Conservation (phyloP, 805 yeast species). For the Diddensiella transvaalensis region DNA sequence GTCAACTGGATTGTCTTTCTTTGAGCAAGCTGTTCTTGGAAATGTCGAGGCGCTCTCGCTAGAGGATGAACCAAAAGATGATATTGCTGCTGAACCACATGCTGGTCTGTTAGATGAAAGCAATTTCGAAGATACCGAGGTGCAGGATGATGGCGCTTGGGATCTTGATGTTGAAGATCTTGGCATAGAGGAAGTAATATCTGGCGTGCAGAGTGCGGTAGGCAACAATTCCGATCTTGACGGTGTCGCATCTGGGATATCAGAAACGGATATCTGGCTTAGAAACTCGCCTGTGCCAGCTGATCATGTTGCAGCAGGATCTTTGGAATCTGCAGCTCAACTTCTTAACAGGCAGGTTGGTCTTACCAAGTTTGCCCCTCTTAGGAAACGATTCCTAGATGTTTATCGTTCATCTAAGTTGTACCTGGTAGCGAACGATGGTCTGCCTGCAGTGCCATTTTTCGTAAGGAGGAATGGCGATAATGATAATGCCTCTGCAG, state of each 20-base stretch:
- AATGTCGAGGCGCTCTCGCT: slow-evolving; percentile 63
- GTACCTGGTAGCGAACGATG: slow-evolving; percentile 68
- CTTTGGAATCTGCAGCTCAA: slow-evolving; percentile 93
- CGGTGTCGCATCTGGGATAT: slow-evolving; percentile 30
- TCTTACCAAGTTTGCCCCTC: slow-evolving; percentile 79
- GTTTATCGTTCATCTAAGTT: slow-evolving; percentile 79
- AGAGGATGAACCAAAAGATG: slow-evolving; percentile 39
- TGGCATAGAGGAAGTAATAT: slow-evolving; percentile 37
- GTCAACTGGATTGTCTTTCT: slow-evolving; percentile 67
- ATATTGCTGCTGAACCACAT: slow-evolving; percentile 23
- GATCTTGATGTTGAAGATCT: slow-evolving; percentile 68
- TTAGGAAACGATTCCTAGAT: slow-evolving; percentile 76
- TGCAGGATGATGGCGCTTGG: slow-evolving; percentile 65
- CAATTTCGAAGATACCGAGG: slow-evolving; percentile 28
- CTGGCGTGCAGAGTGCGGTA: slow-evolving; percentile 25
- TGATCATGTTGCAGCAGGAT: slow-evolving; percentile 91
- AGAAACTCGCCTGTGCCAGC: slow-evolving; percentile 88
- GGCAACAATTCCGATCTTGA: slow-evolving; percentile 32
- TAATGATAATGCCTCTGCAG: slow-evolving; percentile 50
- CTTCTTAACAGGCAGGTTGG: slow-evolving; percentile 88
- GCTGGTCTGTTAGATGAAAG: slow-evolving; percentile 26
- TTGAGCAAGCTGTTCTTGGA: slow-evolving; percentile 80
- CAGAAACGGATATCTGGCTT: slow-evolving; percentile 75
- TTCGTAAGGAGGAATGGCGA: slow-evolving; percentile 58
- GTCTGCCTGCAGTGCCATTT: slow-evolving; percentile 64